Base-by-base conservation (phyloP, 2,329 filamentous ascomycete species). In the Colletotrichum somersetense region DNA sequence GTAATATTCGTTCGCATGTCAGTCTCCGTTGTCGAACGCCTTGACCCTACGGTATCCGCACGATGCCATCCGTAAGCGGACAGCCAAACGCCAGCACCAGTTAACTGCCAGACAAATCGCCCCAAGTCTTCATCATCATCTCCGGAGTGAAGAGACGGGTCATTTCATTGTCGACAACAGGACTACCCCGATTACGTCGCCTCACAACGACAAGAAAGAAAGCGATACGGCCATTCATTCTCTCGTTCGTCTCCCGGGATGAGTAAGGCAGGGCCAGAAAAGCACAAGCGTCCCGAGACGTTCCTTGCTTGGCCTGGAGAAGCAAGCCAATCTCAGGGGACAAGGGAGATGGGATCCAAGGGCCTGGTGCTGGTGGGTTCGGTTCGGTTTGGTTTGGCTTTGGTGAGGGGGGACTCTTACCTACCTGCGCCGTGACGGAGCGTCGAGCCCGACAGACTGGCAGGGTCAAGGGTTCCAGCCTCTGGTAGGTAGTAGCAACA, bases 281-380 rank as follows among this genome's bases (percentile, higher is more conserved):
- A 64, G 62, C 48, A 64, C 62, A 66, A 58, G 63, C 35, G 18
- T 44, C 38, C 38, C 57, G 68, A 26, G 26, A 26, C 26, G 26
- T 26, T 26, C 26, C 26, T 42, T 68, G 23, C 64, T 67, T 58
- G 58, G 46, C 57, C 58, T 44, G 68, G 64, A 44, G 62, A 26
- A 26, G 26, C 26, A 71, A 38, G 68, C n/a, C 52, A 63, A 71
- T 62, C 57, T 71, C 64, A 63, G 65, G 64, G 52, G 42, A 58
- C n/a, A 62, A 71, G 64, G 68, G 44, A 71, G 44, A 58, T 50
- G 64, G 64, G 23, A 70, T 40, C 68, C 64, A 67, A 64, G 33
- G 48, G 68, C 56, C 64, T 71, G 68, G 68, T 71, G 65, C 65
- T 67, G 64, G 64, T 57, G 40, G 63, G 61, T 46, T 44, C 42